phyloP scores from a whole-genome alignment of 2,329 filamentous ascomycete genomes.

The Aspergillaceae sp. region DNA sequence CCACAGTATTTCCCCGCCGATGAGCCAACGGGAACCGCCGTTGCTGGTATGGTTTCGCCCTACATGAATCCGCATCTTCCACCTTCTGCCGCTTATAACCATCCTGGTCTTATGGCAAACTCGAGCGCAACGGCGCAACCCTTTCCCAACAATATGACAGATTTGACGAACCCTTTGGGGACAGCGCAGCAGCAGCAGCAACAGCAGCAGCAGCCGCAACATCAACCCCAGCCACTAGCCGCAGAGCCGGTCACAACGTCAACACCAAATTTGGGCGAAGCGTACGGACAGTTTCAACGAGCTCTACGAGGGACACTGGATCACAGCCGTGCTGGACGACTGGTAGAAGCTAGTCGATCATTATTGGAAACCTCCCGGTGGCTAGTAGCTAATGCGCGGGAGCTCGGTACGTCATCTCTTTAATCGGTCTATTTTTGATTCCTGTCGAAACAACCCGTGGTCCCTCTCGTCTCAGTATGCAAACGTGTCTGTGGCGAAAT shows the following conservation, averaged over 20 bases:
- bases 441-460: not conserved
- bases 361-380: constrained; percentile 58
- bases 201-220: constrained; percentile 26
- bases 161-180: constrained; percentile 30
- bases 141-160: constrained; percentile 47
- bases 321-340: constrained; percentile 54
- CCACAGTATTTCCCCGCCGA: constrained; percentile 65
- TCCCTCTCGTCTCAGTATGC: not conserved
- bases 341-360: constrained; percentile 51
- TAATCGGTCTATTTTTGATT: constrained; percentile 1
- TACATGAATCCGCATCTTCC: constrained; percentile 58
- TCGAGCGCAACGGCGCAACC: constrained; percentile 40
- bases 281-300: constrained; percentile 55
- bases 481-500: not conserved
- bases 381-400: constrained; percentile 56
- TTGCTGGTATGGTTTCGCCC: constrained; percentile 49
- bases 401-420: constrained; percentile 51
- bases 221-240: constrained; percentile 24
- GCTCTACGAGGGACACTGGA: constrained; percentile 59
- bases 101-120: constrained; percentile 51
- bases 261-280: constrained; percentile 50
- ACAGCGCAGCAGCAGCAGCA: constrained; percentile 25
- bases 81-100: constrained; percentile 49
- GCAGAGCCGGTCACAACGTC: constrained; percentile 6
- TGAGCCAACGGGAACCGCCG: constrained; percentile 55